Conservation (phyloP, 805 yeast species). For the Saccharomyces paradoxus region DNA sequence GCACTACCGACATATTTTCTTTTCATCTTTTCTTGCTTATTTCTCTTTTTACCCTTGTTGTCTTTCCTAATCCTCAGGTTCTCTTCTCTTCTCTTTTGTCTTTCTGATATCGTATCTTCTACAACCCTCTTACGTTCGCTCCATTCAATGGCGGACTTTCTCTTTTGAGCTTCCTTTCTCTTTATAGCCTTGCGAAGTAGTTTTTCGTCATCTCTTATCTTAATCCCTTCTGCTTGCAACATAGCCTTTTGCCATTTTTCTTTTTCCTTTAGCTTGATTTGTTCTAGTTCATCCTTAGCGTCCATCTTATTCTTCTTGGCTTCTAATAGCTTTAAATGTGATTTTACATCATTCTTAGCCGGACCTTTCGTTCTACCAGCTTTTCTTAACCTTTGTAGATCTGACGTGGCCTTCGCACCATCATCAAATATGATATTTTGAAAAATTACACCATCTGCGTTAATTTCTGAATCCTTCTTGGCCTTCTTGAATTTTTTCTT, state of each 20-base stretch:
- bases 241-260: constrained; percentile 79
- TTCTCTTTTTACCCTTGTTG: constrained; percentile 72
- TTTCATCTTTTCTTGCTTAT: constrained; percentile 59
- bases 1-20: constrained; percentile 54
- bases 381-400: constrained; percentile 52
- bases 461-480: constrained; percentile 23
- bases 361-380: constrained; percentile 62
- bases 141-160: constrained; percentile 89
- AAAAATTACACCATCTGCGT: constrained; percentile 49
- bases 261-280: constrained; percentile 52
- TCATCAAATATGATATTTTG: constrained; percentile 78
- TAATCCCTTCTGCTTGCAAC: constrained; percentile 80
- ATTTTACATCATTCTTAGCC: constrained; percentile 71
- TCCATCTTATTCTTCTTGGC: constrained; percentile 59
- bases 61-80: constrained; percentile 80
- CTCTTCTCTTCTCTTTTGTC: constrained; percentile 83
- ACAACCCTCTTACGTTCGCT: constrained; percentile 77
- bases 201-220: constrained; percentile 83
- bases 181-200: constrained; percentile 78
- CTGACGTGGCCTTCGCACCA: constrained; percentile 73
- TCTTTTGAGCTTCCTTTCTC: constrained; percentile 72
- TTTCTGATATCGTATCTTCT: constrained; percentile 61
- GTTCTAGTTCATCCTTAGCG: constrained; percentile 54
- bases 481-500: constrained; percentile 31
- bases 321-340: constrained; percentile 71